Evolutionary conservation across 2,329 filamentous ascomycete genomes (phyloP), one percentile per base, ranked within the genome.

Genomic region (Ophiostoma novo-ulmi): DNA sequence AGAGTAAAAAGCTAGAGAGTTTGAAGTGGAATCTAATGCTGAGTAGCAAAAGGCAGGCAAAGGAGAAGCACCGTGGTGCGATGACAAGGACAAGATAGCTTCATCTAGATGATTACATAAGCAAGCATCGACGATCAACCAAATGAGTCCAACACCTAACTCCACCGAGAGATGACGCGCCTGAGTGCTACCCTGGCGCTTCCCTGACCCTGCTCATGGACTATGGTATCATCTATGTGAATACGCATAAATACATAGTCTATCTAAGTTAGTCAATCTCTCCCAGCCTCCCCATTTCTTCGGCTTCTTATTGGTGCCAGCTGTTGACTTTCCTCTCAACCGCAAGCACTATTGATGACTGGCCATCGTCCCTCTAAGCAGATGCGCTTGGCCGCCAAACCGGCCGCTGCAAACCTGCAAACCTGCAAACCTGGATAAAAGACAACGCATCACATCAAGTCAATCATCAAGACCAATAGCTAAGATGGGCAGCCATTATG

Each of bases 201-300:
- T n/a, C 44, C 44, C 44, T 48, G 44, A 2, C 44, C 52, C 52
- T 58, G 52, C 8, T 58, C 26, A 58, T 58, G 52, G 11, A 26
- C 26, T 63, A 8, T 63, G 13, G 11, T 14, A 63, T 14, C 58
- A 3, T 31, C 31, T 31, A 31, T 31, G 31, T 31, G 3, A 31
- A 31, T 31, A 31, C 31, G 31, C 31, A 48, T 48, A 7, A 48
- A 48, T 48, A 48, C 55, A 8, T 6, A 31, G 10, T 1, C 8
- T n/a, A 5, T 58, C 55, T 13, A 4, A n/a, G n/a, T 0, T 31
- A 17, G 14, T 5, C 44, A 22, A 14, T 39, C 61, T 20, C 14
- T 38, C 61, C 61, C 61, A 65, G 61, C 61, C 61, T 65, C 61
- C 35, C 31, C 36, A 20, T 65, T 65, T 65, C n/a, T 22, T 39